phyloP scores from a whole-genome alignment of 1,284 basidiomycete genomes.

The Pisolithus thermaeus region DNA sequence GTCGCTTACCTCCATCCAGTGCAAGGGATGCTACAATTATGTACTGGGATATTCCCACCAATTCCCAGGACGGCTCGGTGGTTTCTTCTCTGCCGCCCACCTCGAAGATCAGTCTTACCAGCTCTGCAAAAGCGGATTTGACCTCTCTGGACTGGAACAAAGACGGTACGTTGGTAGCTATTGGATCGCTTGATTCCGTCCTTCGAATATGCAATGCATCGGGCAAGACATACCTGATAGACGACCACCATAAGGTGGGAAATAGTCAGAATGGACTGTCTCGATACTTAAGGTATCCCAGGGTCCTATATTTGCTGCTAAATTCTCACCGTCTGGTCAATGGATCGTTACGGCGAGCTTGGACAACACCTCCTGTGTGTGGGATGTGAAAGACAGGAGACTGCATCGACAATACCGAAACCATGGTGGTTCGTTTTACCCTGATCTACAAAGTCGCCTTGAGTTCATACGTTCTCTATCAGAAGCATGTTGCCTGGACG shows the following conservation, averaged over 20 bases:
- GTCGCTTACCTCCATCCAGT: constrained; percentile 31
- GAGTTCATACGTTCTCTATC: constrained; percentile 12
- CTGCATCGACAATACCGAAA: constrained; percentile 56
- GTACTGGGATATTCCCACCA: constrained; percentile 64
- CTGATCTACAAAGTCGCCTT: background rate
- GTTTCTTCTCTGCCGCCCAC: constrained; percentile 28
- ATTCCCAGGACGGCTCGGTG: constrained; percentile 27
- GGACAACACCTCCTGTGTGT: constrained; percentile 69
- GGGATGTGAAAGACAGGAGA: constrained; percentile 64
- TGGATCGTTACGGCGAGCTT: constrained; percentile 70
- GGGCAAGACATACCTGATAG: constrained; percentile 56
- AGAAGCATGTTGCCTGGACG: constrained; percentile 69
- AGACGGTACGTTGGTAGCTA: constrained; percentile 65
- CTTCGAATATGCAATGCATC: constrained; percentile 56
- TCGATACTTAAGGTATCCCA: constrained; percentile 29
- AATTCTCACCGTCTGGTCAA: constrained; percentile 64
- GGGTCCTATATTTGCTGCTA: constrained; percentile 71
- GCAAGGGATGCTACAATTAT: constrained; percentile 74
- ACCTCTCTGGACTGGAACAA: constrained; percentile 71
- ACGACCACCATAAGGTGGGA: constrained; percentile 56
- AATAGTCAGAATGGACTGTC: background rate
- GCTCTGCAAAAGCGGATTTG: constrained; percentile 49
- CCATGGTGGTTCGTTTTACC: constrained; percentile 51
- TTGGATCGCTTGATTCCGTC: constrained; percentile 68
- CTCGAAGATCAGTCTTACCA: constrained; percentile 45